Conservation (phyloP, 305 asterid species). For the Fraxinus sp. region DNA sequence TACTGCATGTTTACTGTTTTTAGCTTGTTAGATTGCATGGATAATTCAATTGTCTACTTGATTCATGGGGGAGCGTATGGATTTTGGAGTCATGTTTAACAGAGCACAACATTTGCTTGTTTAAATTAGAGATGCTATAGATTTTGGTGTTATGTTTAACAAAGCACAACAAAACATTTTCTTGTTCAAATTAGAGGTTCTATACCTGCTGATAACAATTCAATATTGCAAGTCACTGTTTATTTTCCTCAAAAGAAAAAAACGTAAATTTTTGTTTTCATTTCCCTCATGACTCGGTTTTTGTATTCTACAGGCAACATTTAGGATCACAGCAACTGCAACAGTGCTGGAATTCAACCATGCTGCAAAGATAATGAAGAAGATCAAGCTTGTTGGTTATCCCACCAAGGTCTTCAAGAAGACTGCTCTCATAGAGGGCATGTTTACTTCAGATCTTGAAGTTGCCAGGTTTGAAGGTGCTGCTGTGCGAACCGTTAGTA, state of each 20-base stretch:
- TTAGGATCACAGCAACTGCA: conserved; percentile 93
- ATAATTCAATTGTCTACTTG: not conserved
- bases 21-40: not conserved
- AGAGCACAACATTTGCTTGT: not conserved
- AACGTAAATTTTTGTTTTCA: not conserved
- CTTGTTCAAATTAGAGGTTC: not conserved
- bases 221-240: not conserved
- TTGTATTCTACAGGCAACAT: conserved; percentile 58
- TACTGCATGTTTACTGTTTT: not conserved
- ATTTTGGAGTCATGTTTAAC: not conserved
- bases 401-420: conserved; percentile 91
- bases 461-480: conserved; percentile 98
- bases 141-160: not conserved
- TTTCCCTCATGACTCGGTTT: conserved; percentile 3
- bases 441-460: conserved; percentile 98
- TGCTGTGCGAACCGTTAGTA: conserved; percentile 88
- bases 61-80: not conserved
- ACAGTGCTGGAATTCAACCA: conserved; percentile 91
- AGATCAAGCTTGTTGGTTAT: conserved; percentile 86
- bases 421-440: conserved; percentile 88
- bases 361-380: conserved; percentile 81
- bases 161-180: not conserved
- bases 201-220: not conserved
- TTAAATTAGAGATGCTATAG: not conserved
- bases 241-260: not conserved